A percentile compares a stretch with the other conserved stretches of the same genome.
Conservation (phyloP, 2,329 filamentous ascomycete species). For the Monilinia fructigena region DNA sequence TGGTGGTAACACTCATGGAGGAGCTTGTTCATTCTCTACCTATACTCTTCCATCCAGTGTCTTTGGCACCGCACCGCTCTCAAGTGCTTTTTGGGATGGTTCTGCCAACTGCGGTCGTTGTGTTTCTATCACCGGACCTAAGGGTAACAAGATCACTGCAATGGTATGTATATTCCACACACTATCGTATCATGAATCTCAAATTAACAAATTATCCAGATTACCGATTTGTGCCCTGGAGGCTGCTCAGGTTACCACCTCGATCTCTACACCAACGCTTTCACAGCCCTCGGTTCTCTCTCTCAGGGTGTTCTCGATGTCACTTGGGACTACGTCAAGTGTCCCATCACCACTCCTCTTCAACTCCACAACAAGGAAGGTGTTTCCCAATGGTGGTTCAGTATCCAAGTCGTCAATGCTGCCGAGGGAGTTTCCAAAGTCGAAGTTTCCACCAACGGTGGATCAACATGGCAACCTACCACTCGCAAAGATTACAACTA, state of each 20-base stretch:
- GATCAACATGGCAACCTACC: conserved; percentile 57
- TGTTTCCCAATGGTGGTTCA: conserved; percentile 54
- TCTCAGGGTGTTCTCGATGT: conserved; percentile 50
- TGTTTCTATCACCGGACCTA: conserved; percentile 56
- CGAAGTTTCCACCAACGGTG: conserved; percentile 61
- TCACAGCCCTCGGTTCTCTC: conserved; percentile 47
- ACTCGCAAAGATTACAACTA: conserved; percentile 57
- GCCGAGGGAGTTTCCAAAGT: conserved; percentile 56
- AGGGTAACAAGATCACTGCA: conserved; percentile 57
- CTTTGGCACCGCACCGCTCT: conserved; percentile 62
- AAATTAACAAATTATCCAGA: conserved; percentile 38
- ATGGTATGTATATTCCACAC: conserved; percentile 51
- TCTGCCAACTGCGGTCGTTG: conserved; percentile 61
- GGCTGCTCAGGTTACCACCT: conserved; percentile 54
- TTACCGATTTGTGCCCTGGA: conserved; percentile 57
- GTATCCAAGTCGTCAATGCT: conserved; percentile 64
- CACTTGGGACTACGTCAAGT: conserved; percentile 50
- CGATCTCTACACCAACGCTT: conserved; percentile 55
- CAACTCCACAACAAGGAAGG: conserved; percentile 54
- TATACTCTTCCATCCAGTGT: conserved; percentile 60
- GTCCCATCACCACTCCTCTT: conserved; percentile 51
- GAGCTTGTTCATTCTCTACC: conserved; percentile 61
- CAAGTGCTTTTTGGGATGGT: conserved; percentile 55
- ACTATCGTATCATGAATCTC: neutral
- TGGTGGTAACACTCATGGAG: conserved; percentile 56